Base-by-base conservation (phyloP, 805 yeast genomes). In the Yamadazyma phyllophila region DNA sequence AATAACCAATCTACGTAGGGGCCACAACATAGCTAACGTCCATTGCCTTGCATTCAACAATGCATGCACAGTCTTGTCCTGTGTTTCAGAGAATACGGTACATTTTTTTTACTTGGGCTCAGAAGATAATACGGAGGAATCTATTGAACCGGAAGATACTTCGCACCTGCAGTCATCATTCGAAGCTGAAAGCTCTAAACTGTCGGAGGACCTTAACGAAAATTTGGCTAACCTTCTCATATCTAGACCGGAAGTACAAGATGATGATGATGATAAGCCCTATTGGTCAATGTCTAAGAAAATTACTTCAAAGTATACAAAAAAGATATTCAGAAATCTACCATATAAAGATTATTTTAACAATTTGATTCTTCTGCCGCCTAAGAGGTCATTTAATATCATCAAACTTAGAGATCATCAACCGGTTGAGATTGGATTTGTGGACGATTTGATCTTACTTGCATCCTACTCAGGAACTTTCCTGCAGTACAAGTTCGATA, bases 41-140 rank as follows among this genome's bases (percentile, higher is more conserved):
- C 66, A 63, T 38, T 55, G 67, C 2, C 58, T 72, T 43, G 59
- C 57, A 26, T 70, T 72, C 56, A 67, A 63, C 46, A 46, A 48
- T 35, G 73, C 67, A 42, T 59, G 59, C 46, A 49, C 59, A 7
- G 49, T 70, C 1, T 48, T 72, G 26, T 76, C 71, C 4, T 69
- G 74, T 47, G 73, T 68, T 7, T 66, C 73, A 3, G 73, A 68
- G 20, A 65, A 65, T 38, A 71, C 77, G 2, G 60, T 72, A n/a
- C 77, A 72, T 47, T 59, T 72, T 17, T 72, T 71, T 51, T 54
- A 54, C 30, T 40, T 71, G 26, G 36, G 44, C 26, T 47, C 46
- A 27, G 48, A 44, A 12, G 42, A 39, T 14, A 26, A 29, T 16
- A 26, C 9, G 29, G 11, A 15, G 6, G 26, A 13, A 10, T 26